Conservation (phyloP, 495 filamentous ascomycete species). For the Tuber umbilicatum region DNA sequence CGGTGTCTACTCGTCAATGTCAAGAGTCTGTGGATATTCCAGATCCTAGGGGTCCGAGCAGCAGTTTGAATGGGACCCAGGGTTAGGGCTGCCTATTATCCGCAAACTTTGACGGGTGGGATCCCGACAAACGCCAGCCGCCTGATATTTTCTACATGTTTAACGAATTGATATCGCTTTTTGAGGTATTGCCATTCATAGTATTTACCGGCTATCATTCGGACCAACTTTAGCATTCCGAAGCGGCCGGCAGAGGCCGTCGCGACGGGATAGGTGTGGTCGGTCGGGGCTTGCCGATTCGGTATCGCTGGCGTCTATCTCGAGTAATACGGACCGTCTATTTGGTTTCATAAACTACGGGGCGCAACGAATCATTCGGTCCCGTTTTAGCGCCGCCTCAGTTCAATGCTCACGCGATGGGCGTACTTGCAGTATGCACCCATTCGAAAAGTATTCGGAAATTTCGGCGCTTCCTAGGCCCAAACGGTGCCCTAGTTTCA, state of each 20-base stretch:
- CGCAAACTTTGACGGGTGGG: background rate
- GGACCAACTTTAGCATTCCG: background rate
- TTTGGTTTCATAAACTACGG: background rate
- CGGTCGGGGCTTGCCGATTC: background rate
- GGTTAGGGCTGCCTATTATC: background rate
- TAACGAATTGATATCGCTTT: background rate
- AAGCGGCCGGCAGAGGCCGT: background rate
- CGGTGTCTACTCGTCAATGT: background rate
- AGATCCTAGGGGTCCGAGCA: background rate
- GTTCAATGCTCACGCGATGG: background rate
- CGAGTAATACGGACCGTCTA: background rate
- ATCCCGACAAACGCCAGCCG: background rate
- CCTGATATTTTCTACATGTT: background rate
- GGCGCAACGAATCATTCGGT: background rate
- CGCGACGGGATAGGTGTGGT: background rate
- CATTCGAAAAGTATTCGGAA: too few relatives aligned
- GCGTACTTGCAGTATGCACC: too few relatives aligned
- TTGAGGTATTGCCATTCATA: background rate
- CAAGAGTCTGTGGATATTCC: background rate
- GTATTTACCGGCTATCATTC: background rate
- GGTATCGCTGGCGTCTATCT: background rate
- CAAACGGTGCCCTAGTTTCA: too few relatives aligned
- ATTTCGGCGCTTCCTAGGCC: too few relatives aligned
- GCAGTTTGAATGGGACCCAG: background rate
- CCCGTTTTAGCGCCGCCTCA: background rate